Percentiles rank a stretch among this genome's conserved stretches.
phyloP scores from a whole-genome alignment of 257 asterid genomes.

The Nicotiana undulata region DNA sequence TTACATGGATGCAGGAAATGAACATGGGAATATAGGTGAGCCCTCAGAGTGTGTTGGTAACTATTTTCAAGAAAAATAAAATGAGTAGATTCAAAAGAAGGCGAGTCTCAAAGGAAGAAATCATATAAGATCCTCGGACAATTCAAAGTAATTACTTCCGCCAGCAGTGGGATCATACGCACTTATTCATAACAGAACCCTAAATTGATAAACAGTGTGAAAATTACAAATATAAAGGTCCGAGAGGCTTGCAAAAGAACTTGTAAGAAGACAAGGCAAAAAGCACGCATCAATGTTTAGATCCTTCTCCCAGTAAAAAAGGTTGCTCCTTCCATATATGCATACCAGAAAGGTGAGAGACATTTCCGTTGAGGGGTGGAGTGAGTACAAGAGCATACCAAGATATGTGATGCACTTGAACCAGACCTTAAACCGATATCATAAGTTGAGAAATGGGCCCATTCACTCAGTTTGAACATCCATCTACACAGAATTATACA shows the following conservation, averaged over 20 bases:
- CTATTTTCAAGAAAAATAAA: background rate
- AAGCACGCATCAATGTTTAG: background rate
- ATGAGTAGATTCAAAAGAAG: background rate
- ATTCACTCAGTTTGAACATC: slow-evolving; percentile 97
- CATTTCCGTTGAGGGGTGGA: background rate
- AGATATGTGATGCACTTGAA: slow-evolving; percentile 79
- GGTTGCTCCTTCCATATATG: background rate
- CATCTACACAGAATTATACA: slow-evolving; percentile 44
- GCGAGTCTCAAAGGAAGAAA: background rate
- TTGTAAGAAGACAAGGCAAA: background rate
- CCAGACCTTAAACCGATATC: slow-evolving; percentile 98
- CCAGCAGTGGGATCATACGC: background rate
- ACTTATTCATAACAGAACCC: background rate
- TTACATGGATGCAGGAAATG: background rate
- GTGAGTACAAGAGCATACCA: slow-evolving; percentile 40
- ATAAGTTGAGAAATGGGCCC: slow-evolving; percentile 93
- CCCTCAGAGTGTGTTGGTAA: background rate
- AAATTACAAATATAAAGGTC: background rate
- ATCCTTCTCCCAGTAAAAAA: background rate
- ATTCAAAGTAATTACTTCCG: background rate
- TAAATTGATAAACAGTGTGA: background rate
- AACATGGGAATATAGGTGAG: background rate
- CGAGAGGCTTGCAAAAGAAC: background rate
- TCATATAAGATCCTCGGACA: background rate
- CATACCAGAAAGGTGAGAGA: background rate